A percentile compares a stretch with the other conserved stretches of the same genome.
These are phyloP conservation scores for Beauveria caledonica DNA, from an alignment of 2,329 filamentous ascomycete genomes.

Conservation along the genomic window DNA sequence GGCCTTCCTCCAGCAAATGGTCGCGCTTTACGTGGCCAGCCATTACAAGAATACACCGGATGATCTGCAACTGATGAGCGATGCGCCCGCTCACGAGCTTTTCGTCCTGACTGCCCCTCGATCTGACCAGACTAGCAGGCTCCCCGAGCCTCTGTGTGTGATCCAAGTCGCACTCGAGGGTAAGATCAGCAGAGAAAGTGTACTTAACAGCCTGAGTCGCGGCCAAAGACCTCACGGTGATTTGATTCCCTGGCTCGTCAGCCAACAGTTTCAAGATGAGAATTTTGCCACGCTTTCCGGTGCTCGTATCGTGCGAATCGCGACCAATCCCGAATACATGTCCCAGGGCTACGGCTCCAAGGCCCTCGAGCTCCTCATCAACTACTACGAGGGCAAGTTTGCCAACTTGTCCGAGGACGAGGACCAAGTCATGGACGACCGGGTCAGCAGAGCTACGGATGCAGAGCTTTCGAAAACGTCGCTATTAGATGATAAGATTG, in stretches of 20 bases:
- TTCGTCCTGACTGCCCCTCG: conserved; percentile 89
- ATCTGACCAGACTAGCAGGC: conserved; percentile 62
- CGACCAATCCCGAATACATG: conserved; percentile 89
- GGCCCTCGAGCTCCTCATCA: conserved; percentile 75
- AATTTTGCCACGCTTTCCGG: conserved; percentile 92
- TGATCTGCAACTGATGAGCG: conserved; percentile 96
- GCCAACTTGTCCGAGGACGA: conserved; percentile 70
- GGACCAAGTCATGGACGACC: conserved; percentile 42
- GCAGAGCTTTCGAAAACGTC: conserved; percentile 68
- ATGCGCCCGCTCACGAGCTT: conserved; percentile 91
- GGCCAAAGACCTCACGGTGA: conserved; percentile 87
- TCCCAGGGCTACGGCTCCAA: conserved; percentile 90
- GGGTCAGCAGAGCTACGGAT: conserved; percentile 74
- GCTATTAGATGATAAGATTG: conserved; percentile 79
- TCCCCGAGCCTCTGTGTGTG: conserved; percentile 91
- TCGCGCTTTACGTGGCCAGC: conserved; percentile 91
- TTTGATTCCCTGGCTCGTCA: conserved; percentile 94
- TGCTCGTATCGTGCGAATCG: conserved; percentile 85
- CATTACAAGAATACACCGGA: conserved; percentile 99
- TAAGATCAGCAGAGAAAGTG: conserved; percentile 86
- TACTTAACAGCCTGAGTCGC: conserved; percentile 79
- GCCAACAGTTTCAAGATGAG: conserved; percentile 95
- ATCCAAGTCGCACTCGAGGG: conserved; percentile 93
- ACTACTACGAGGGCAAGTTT: conserved; percentile 95
- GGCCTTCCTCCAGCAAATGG: conserved; percentile 96